A percentile compares a stretch with the other conserved stretches of the same genome.
Evolutionary conservation across 2,329 filamentous ascomycete species (phyloP).

Genomic region (Cercospora beticola): DNA sequence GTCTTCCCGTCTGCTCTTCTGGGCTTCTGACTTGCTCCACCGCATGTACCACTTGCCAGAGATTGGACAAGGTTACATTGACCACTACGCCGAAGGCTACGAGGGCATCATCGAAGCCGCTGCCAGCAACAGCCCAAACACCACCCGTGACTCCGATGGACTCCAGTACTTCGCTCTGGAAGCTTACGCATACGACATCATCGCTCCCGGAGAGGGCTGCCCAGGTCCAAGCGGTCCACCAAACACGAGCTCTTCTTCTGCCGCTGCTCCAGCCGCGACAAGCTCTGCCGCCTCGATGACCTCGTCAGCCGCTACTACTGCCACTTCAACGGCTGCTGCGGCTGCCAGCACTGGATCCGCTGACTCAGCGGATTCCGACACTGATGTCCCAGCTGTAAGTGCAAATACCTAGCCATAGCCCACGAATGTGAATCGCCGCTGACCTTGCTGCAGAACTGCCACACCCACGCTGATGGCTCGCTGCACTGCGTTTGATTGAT

Average conservation of each 20-base stretch:
- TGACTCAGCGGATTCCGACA: conserved; percentile 49
- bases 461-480: conserved; percentile 31
- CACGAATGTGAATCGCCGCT: not conserved
- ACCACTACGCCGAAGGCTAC: conserved; percentile 63
- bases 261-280: conserved; percentile 17
- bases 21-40: conserved; percentile 66
- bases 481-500: conserved; percentile 26
- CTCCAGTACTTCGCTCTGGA: conserved; percentile 70
- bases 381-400: conserved; percentile 8
- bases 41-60: conserved; percentile 63
- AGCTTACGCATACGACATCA: conserved; percentile 65
- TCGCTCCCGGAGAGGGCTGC: conserved; percentile 63
- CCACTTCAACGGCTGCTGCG: not conserved
- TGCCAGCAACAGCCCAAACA: conserved; percentile 49
- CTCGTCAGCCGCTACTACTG: conserved; percentile 14
- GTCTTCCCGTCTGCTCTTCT: conserved; percentile 60
- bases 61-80: conserved; percentile 60
- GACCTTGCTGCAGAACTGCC: conserved; percentile 23
- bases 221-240: conserved; percentile 43
- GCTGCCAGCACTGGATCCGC: conserved; percentile 58
- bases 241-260: conserved; percentile 13
- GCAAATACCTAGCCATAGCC: not conserved
- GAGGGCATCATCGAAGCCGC: conserved; percentile 56
- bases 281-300: conserved; percentile 20
- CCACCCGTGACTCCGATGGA: conserved; percentile 59